phyloP scores from a whole-genome alignment of 2,329 filamentous ascomycete genomes.

The Fusarium sarcochroum region DNA sequence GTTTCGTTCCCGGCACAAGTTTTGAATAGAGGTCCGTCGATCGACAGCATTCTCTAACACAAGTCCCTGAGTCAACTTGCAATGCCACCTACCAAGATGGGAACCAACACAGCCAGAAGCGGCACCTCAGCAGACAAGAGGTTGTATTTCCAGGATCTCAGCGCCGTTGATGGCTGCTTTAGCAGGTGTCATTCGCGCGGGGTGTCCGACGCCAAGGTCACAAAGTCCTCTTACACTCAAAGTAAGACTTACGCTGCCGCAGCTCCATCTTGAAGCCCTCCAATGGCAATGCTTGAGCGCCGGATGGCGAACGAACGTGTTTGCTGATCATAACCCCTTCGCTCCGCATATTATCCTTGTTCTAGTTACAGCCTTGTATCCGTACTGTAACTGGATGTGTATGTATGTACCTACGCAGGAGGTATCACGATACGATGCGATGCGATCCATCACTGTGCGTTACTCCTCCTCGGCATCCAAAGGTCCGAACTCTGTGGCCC shows the following conservation, averaged over 20 bases:
- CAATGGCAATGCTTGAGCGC: slow-evolving; percentile 27
- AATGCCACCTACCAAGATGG: slow-evolving; percentile 32
- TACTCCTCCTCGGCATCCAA: slow-evolving; percentile 30
- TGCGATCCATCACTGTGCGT: slow-evolving; percentile 4
- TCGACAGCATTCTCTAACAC: slow-evolving; percentile 34
- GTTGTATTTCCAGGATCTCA: slow-evolving; percentile 1
- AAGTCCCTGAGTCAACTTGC: slow-evolving; percentile 9
- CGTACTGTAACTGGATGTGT: not conserved
- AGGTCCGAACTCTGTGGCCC: slow-evolving; percentile 24
- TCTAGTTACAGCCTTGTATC: slow-evolving; percentile 12
- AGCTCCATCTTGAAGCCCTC: slow-evolving; percentile 11
- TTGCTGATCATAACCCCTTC: slow-evolving; percentile 29
- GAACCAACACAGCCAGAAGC: slow-evolving; percentile 22
- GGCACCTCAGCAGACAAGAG: not conserved
- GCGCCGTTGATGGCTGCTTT: slow-evolving; percentile 5
- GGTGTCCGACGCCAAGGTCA: slow-evolving; percentile 39
- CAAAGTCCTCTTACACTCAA: slow-evolving; percentile 26
- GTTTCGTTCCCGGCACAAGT: slow-evolving; percentile 27
- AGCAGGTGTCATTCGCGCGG: slow-evolving; percentile 29
- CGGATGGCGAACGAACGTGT: slow-evolving; percentile 34
- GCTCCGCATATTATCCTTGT: slow-evolving; percentile 37
- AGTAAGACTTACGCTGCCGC: slow-evolving; percentile 14
- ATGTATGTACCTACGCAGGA: not conserved
- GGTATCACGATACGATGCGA: slow-evolving; percentile 7
- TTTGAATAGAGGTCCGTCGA: slow-evolving; percentile 24